Evolutionary conservation across 257 asterid genomes (phyloP).

Genomic region (Anisodus tanguticus): DNA sequence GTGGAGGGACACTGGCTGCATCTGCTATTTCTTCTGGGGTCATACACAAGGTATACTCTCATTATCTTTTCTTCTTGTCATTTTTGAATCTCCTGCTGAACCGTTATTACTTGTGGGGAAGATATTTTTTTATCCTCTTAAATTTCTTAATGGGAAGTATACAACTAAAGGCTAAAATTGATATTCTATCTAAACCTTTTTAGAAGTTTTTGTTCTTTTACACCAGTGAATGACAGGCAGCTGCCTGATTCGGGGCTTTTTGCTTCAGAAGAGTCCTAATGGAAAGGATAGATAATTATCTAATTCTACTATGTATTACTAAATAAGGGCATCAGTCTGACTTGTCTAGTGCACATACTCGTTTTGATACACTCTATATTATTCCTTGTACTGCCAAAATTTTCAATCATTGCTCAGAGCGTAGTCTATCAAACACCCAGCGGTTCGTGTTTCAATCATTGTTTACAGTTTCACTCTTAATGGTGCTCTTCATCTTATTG

Average conservation of each 20-base stretch:
- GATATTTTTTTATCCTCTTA: neutral
- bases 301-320: neutral
- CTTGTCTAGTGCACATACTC: neutral
- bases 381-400: neutral
- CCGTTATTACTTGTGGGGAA: constrained; percentile 3
- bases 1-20: constrained; percentile 96
- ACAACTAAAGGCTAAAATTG: constrained; percentile 11
- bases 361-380: neutral
- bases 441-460: neutral
- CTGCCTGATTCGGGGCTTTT: constrained; percentile 16
- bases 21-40: constrained; percentile 91
- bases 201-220: neutral
- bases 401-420: neutral
- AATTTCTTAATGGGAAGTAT: neutral
- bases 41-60: constrained; percentile 74
- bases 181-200: neutral
- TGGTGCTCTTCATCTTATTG: neutral
- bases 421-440: constrained; percentile 1
- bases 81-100: neutral
- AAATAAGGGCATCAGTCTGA: neutral
- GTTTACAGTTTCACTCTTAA: neutral
- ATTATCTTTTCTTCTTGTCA: constrained; percentile 14
- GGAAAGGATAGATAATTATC: neutral
- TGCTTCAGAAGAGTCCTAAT: neutral
- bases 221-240: constrained; percentile 4